Conservation (phyloP, 768 basidiomycete species). For the Mycena crocata region DNA sequence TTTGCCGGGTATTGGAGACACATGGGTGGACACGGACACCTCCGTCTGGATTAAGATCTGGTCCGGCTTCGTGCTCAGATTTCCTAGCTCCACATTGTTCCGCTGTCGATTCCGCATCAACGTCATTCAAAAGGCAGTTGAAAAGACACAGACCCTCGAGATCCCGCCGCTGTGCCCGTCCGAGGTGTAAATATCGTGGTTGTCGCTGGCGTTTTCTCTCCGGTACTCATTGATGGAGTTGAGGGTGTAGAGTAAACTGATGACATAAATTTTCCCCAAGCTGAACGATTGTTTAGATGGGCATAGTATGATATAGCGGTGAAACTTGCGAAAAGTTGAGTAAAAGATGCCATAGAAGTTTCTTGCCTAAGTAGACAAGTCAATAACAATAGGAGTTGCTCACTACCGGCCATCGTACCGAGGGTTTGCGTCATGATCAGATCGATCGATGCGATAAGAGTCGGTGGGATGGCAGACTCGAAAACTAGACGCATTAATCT, state of each 20-base stretch:
- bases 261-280: slow-evolving; percentile 21
- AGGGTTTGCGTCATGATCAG: slow-evolving; percentile 24
- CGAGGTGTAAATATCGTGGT: not conserved
- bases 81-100: not conserved
- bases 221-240: slow-evolving; percentile 28
- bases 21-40: slow-evolving; percentile 5
- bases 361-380: not conserved
- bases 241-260: slow-evolving; percentile 22
- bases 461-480: slow-evolving; percentile 15
- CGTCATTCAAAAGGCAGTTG: not conserved
- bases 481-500: slow-evolving; percentile 16
- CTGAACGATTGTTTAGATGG: not conserved
- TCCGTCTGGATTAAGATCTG: slow-evolving; percentile 9
- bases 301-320: not conserved
- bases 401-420: not conserved
- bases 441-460: slow-evolving; percentile 16
- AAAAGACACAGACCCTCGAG: not conserved
- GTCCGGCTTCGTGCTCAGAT: not conserved
- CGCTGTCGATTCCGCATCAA: not conserved
- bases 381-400: not conserved
- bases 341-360: slow-evolving; percentile 16
- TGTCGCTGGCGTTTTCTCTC: not conserved
- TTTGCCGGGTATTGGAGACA: not conserved
- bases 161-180: not conserved
- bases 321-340: slow-evolving; percentile 14